Base-by-base conservation (phyloP, 164 flowering plant genomes). In the Stephania yunnanensis region DNA sequence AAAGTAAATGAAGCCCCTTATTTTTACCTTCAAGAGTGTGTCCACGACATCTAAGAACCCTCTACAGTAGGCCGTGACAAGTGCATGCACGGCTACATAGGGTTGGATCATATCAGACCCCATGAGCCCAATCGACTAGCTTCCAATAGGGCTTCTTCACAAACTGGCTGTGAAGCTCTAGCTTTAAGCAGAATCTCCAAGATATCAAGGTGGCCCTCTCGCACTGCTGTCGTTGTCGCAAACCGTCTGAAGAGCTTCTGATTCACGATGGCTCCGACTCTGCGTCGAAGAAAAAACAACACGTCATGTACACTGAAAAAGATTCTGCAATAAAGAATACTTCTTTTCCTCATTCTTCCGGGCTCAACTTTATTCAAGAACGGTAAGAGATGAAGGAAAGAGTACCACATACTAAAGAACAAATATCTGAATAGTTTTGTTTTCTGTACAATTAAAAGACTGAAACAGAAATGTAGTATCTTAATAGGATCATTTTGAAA, bases 141-240 rank as follows among this genome's bases (percentile, higher is more conserved):
- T 75, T 93, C 99, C 79, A 95, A 72, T 36, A 95, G 84, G 42
- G 98, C 98, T 77, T 95, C 98, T 86, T 95, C 99, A 72, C 99
- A 95, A 61, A 96, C 98, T 58, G 87, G 91, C 84, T 93, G 98
- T 55, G 92, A 91, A 45, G 97, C 94, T 30, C 99, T 98, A 31
- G 93, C 91, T 75, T 89, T 91, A 29, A 95, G 79, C 79, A 95
- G 82, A 81, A 92, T 86, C 80, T 91, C 88, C 79, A 93, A 83
- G 73, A 91, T 91, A 87, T 89, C 89, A 31, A 80, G 77, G 70
- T 88, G 92, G 74, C 93, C 94, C 87, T 95, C 99, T 78, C 97
- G 90, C 44, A 85, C 98, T 2, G 99, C 99, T 31, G 95, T 96
- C 22, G 98, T 88, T 31, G 91, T 89, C 44, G 96, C 90, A 69